A percentile compares a stretch with the other conserved stretches of the same genome.
phyloP scores from a whole-genome alignment of 495 filamentous ascomycete species.

The Hypomontagnella monticulosa region DNA sequence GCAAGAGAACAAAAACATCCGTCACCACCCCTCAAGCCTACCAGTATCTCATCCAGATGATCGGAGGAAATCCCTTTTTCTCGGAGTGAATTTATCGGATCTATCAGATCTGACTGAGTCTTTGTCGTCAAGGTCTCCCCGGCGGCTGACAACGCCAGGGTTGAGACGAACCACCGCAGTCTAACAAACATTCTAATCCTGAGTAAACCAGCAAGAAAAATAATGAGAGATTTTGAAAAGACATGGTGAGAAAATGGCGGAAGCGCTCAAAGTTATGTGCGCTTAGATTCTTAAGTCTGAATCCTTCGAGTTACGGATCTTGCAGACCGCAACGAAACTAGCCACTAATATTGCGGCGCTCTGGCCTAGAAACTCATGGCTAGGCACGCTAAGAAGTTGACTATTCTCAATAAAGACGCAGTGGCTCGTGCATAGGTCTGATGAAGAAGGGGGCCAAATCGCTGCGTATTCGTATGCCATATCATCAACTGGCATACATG shows the following conservation, averaged over 20 bases:
- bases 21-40: constrained; percentile 2
- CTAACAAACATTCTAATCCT: constrained; percentile 12
- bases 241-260: neutral
- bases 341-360: too few relatives aligned
- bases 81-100: neutral
- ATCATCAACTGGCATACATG: too few relatives aligned
- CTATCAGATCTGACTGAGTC: neutral
- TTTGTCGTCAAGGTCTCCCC: neutral
- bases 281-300: too few relatives aligned
- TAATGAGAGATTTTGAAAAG: neutral
- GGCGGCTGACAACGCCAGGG: neutral
- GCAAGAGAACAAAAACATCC: constrained; percentile 26
- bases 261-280: too few relatives aligned
- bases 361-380: too few relatives aligned
- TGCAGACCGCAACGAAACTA: too few relatives aligned
- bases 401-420: too few relatives aligned
- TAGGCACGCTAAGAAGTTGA: too few relatives aligned
- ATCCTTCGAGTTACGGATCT: too few relatives aligned
- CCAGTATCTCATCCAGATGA: constrained; percentile 7
- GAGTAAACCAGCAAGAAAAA: neutral
- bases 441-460: too few relatives aligned
- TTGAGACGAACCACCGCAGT: neutral
- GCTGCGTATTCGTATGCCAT: too few relatives aligned
- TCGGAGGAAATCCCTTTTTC: constrained; percentile 15
- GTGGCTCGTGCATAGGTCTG: too few relatives aligned